These are phyloP conservation scores for Acanthamoeba triangularis DNA, from an alignment of 208 protist genomes.

Conservation along the genomic window DNA sequence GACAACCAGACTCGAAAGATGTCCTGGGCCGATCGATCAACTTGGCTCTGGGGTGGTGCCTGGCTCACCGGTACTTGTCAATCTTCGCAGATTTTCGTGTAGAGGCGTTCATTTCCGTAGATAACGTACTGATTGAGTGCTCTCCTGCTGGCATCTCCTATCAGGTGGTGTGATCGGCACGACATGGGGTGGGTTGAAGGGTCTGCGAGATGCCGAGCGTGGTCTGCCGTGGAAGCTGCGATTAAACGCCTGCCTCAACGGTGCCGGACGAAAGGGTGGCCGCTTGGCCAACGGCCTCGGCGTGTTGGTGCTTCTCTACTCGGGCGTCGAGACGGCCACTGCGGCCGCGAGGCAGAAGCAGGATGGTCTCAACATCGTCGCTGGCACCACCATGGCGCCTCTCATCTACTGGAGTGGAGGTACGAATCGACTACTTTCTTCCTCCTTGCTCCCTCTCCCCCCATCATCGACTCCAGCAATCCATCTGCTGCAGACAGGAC, in stretches of 20 bases:
- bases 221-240: conserved; percentile 62
- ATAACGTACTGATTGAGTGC: background rate
- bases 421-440: too few relatives aligned
- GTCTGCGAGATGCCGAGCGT: conserved; percentile 31
- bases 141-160: background rate
- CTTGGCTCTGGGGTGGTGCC: conserved; percentile 51
- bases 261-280: conserved; percentile 41
- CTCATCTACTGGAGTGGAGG: conserved; percentile 74
- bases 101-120: background rate
- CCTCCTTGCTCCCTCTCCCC: background rate
- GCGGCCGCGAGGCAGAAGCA: conserved; percentile 41
- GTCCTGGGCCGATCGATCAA: conserved; percentile 70
- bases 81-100: background rate
- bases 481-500: background rate
- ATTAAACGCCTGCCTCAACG: conserved; percentile 70
- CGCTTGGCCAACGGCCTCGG: conserved; percentile 36
- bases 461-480: background rate
- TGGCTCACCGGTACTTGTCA: conserved; percentile 12
- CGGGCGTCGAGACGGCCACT: background rate
- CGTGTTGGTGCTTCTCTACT: conserved; percentile 29
- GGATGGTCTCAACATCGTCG: conserved; percentile 55
- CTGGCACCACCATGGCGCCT: conserved; percentile 25
- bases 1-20: conserved; percentile 19
- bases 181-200: conserved; percentile 17
- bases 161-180: conserved; percentile 36